Base-by-base conservation (phyloP, 192 early-diverging fungal genomes). In the Lunasporangiospora selenospora region DNA sequence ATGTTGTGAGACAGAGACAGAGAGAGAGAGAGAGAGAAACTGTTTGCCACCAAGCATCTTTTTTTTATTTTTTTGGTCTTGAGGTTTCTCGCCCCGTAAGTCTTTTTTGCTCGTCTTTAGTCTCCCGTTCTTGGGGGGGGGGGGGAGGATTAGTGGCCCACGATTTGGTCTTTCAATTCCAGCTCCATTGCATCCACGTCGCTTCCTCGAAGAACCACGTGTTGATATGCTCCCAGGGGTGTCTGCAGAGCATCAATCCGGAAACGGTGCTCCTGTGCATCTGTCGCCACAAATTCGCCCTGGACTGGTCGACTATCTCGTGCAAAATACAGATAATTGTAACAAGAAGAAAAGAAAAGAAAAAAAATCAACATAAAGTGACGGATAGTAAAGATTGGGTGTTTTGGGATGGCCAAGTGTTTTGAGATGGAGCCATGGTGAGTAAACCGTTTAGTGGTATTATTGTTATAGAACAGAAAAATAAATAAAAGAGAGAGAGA, bases 251-350 rank as follows among this genome's bases (percentile, higher is more conserved):
- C 32, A 44, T 84, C 66, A 26, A 86, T 63, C 7, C 80, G 58
- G 19, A 86, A 61, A n/a, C 81, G 79, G 31, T 77, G 70, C 40
- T 82, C 76, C 33, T 76, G 71, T n/a, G 79, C 48, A 42, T 86
- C 85, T 16, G 75, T 78, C 10, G 76, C 78, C 12, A 69, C 33
- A n/a, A 84, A 70, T 11, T 51, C 59, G 3, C 80, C 85, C 52
- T 62, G 33, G 2, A 84, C 75, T 1, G 58, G 54, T 18, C 67
- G 75, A 38, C 70, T 81, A 46, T 32, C n/a, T n/a, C n/a, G n/a
- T 11, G 9, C 12, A 24, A 19, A 31, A 53, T 26, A 11, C 15
- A 1, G 16, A 41, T 16, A 18, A 16, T n/a, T n/a, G n/a, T n/a
- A n/a, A n/a, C n/a, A n/a, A n/a, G n/a, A 18, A 23, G 32, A 19